phyloP scores from a whole-genome alignment of 208 protist species.

The Acanthamoeba castellanii region DNA sequence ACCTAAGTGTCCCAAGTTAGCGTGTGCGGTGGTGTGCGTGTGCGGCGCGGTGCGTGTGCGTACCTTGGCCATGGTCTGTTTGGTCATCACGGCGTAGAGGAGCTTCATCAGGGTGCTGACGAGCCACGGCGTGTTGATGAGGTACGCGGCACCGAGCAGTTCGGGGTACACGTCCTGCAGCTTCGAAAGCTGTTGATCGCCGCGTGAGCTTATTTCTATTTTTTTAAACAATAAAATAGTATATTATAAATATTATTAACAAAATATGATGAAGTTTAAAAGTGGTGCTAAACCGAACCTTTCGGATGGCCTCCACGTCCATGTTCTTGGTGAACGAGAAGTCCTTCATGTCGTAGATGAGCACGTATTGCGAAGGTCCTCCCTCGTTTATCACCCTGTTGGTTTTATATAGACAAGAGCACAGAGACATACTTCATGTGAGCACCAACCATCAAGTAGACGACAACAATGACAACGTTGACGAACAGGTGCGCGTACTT shows the following conservation, averaged over 20 bases:
- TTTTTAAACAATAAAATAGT: not conserved
- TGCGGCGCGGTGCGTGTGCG: not conserved
- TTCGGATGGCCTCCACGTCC: slow-evolving; percentile 17
- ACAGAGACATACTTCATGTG: not conserved
- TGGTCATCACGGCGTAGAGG: slow-evolving; percentile 18
- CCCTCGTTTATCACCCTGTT: not conserved
- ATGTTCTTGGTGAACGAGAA: slow-evolving; percentile 38
- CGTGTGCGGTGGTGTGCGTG: not conserved
- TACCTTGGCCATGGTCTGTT: slow-evolving; percentile 41
- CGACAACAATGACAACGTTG: not conserved
- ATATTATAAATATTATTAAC: not conserved
- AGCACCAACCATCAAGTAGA: not conserved
- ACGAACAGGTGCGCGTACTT: not conserved
- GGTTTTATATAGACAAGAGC: not conserved
- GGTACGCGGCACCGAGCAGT: not conserved
- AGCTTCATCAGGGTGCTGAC: slow-evolving; percentile 47
- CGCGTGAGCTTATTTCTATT: not conserved
- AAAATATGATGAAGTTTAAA: not conserved
- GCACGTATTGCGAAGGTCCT: not conserved
- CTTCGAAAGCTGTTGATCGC: not conserved
- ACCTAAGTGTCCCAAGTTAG: not conserved
- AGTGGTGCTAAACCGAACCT: not conserved
- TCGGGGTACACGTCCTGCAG: slow-evolving; percentile 13
- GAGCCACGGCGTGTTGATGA: slow-evolving; percentile 41
- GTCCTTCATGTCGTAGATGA: slow-evolving; percentile 57